These are phyloP conservation scores for Penicillium sclerotiorum DNA, from an alignment of 2,329 filamentous ascomycete species.

Conservation along the genomic window DNA sequence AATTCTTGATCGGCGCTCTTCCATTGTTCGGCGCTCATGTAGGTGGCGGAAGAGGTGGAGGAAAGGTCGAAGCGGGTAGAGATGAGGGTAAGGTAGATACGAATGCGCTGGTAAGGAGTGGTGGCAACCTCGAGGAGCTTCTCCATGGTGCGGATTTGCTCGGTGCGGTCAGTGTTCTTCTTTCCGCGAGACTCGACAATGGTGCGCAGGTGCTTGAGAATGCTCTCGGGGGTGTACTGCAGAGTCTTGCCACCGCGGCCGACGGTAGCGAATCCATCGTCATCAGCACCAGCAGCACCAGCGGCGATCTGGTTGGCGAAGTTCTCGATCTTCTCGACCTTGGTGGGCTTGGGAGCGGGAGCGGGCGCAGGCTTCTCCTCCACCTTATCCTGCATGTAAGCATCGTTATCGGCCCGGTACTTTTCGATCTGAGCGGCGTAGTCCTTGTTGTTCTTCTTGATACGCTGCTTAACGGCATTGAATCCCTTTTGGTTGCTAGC, in stretches of 20 bases:
- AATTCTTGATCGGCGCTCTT: conserved; percentile 91
- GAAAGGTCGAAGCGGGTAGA: conserved; percentile 94
- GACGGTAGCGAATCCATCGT: conserved; percentile 87
- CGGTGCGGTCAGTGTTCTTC: conserved; percentile 94
- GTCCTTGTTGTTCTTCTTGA: conserved; percentile 98
- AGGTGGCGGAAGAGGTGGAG: conserved; percentile 68
- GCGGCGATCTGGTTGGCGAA: conserved; percentile 53
- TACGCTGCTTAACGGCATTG: conserved; percentile 96
- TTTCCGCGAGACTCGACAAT: conserved; percentile 96
- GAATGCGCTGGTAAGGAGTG: conserved; percentile 91
- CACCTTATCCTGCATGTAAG: conserved; percentile 77
- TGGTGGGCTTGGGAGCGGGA: conserved; percentile 55
- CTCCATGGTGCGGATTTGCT: conserved; percentile 98
- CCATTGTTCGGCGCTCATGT: conserved; percentile 97
- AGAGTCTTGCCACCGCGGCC: conserved; percentile 86
- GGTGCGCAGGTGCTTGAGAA: conserved; percentile 90
- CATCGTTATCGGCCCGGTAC: conserved; percentile 82
- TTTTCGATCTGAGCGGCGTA: conserved; percentile 84
- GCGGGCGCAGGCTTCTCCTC: conserved; percentile 56
- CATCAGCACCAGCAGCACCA: conserved; percentile 60
- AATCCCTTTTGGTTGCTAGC: conserved; percentile 90
- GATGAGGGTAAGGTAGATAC: conserved; percentile 86
- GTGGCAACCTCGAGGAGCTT: conserved; percentile 86
- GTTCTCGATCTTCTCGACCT: conserved; percentile 38
- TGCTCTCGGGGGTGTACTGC: conserved; percentile 94